Evolutionary conservation across 1,139 yeast species (phyloP).

Genomic region (Saccharomyces hybrid): DNA sequence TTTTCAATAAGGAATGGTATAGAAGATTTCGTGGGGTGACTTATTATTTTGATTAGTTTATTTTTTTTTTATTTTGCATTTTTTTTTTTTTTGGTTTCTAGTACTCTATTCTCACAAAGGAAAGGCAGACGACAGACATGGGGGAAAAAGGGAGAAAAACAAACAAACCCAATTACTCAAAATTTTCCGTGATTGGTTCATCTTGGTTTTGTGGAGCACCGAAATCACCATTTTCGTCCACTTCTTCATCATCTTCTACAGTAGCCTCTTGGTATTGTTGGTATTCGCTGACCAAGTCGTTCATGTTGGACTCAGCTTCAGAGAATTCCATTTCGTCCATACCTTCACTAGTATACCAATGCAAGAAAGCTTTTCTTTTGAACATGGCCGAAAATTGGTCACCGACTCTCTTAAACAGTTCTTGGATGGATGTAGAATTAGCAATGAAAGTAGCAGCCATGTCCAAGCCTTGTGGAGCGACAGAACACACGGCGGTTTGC

Average conservation of each 20-base stretch:
- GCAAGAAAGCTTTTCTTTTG: constrained; percentile 89
- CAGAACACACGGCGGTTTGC: constrained; percentile 87
- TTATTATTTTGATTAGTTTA: not conserved
- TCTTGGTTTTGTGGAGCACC: constrained; percentile 55
- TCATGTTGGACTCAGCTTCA: constrained; percentile 78
- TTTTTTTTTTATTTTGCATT: not conserved
- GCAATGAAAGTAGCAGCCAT: constrained; percentile 91
- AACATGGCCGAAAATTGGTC: constrained; percentile 89
- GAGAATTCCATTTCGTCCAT: constrained; percentile 93
- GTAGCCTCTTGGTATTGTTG: constrained; percentile 88
- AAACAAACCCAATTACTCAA: constrained; percentile 12
- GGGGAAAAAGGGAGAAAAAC: constrained; percentile 4
- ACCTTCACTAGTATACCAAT: constrained; percentile 93
- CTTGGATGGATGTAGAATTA: constrained; percentile 88
- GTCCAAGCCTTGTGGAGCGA: constrained; percentile 77
- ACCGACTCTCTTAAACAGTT: constrained; percentile 81
- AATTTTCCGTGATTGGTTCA: constrained; percentile 29
- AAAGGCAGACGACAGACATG: not conserved
- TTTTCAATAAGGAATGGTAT: constrained; percentile 1
- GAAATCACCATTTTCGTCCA: constrained; percentile 53
- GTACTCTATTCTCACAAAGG: not conserved
- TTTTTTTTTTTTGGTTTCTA: not conserved
- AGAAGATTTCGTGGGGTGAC: not conserved
- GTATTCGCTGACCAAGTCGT: constrained; percentile 80
- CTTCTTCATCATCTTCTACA: constrained; percentile 61